These are phyloP conservation scores for Diospyros kaki DNA, from an alignment of 148 eudicot species.

Conservation along the genomic window DNA sequence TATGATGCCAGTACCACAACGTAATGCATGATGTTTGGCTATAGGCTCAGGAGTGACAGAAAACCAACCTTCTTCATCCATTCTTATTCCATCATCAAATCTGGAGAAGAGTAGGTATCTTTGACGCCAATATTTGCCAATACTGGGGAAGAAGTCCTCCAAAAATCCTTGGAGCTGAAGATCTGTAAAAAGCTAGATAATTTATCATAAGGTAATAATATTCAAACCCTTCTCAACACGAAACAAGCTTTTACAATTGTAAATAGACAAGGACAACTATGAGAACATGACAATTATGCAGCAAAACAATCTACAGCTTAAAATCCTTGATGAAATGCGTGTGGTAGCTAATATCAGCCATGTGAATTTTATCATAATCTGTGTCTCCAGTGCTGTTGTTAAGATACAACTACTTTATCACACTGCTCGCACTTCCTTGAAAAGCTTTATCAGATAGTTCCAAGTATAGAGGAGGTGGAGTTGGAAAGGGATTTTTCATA, in stretches of 20 bases:
- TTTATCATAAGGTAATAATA: background rate
- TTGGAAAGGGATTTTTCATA: background rate
- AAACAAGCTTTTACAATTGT: conserved; percentile 3
- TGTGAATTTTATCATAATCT: background rate
- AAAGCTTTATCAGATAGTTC: background rate
- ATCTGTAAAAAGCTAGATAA: conserved; percentile 17
- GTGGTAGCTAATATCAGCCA: background rate
- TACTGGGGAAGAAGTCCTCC: conserved; percentile 39
- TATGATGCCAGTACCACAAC: conserved; percentile 36
- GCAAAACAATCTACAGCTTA: background rate
- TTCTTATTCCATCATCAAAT: conserved; percentile 69
- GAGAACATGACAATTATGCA: background rate
- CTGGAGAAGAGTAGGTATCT: conserved; percentile 68
- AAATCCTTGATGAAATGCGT: background rate
- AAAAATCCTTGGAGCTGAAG: conserved; percentile 27
- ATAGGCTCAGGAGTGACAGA: conserved; percentile 88
- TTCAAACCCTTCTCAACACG: background rate
- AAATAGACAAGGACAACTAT: background rate
- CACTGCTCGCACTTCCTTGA: background rate
- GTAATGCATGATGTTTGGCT: conserved; percentile 83
- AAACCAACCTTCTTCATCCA: conserved; percentile 99
- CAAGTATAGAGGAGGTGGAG: background rate
- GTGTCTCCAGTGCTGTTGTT: background rate
- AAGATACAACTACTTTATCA: background rate
- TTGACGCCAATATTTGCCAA: conserved; percentile 84